These are phyloP conservation scores for Taphrina pruni DNA, from an alignment of 1,139 yeast species.

Conservation along the genomic window DNA sequence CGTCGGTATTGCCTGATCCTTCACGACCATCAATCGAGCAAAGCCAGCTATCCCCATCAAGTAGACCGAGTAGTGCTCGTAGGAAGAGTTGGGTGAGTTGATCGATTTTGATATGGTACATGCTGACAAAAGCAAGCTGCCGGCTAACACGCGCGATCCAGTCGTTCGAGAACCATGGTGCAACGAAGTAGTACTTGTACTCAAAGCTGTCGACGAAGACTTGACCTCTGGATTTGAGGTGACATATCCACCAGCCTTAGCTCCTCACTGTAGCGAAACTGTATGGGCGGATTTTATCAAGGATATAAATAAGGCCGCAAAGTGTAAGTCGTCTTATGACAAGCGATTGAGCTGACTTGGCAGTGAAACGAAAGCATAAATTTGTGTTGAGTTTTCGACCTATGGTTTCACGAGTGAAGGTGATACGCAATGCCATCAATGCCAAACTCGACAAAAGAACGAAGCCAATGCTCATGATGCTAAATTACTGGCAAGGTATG, in stretches of 20 bases:
- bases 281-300: constrained; percentile 20
- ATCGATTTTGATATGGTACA: background rate
- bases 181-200: background rate
- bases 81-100: constrained; percentile 21
- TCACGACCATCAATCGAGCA: constrained; percentile 1
- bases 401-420: constrained; percentile 1
- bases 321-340: background rate
- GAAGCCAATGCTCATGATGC: constrained; percentile 27
- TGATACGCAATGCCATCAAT: constrained; percentile 18
- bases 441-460: constrained; percentile 15
- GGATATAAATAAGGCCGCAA: constrained; percentile 24
- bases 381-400: constrained; percentile 14
- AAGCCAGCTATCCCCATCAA: background rate
- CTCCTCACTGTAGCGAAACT: constrained; percentile 2
- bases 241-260: constrained; percentile 5
- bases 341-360: background rate
- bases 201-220: constrained; percentile 13
- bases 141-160: constrained; percentile 24
- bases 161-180: constrained; percentile 1
- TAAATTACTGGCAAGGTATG: constrained; percentile 30
- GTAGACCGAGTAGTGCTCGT: constrained; percentile 12
- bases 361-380: constrained; percentile 25
- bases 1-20: background rate
- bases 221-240: constrained; percentile 16
- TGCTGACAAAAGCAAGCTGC: constrained; percentile 9